Evolutionary conservation across 257 asterid genomes (phyloP), one percentile per base, ranked within the genome.

Genomic region (Ballota nigra): DNA sequence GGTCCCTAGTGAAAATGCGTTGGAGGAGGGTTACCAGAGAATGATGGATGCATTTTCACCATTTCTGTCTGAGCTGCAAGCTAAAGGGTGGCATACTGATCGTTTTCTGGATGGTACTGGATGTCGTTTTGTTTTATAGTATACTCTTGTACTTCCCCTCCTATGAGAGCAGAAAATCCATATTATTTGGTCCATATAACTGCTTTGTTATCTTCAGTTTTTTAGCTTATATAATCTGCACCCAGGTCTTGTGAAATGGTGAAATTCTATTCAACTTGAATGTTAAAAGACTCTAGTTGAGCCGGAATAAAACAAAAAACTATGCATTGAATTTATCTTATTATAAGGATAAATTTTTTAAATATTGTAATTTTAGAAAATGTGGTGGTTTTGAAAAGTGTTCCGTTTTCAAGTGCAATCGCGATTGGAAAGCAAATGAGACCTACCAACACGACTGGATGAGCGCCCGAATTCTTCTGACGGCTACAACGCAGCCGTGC

Each of bases 41-140:
- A 95, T 89, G 99, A 78, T 70, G 34, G 6, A 4, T 45, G 87
- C 74, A 18, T 88, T 92, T 63, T 70, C 76, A n/a, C 83, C 88
- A 4, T 95, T 92, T 63, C 77, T 92, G 12, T 80, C 87, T 0
- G 89, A 83, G 84, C 84, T 95, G 79, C 89, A 81, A 68, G 86
- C 86, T 10, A 92, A 85, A 88, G 99, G 98, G n/a, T 89, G 99
- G 99, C 98, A 92, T 60, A 95, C 97, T 0, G 98, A 95, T 67
- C 96, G 89, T 11, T 95, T 95, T 82, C 94, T 95, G 66, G 97
- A 92, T 75, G 99, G 97, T 41, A 90, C 93, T 4, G 94, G 98
- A 62, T 76, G 84, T 63, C 96, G 96, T 23, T 89, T 87, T 68
- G 79, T 88, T 8, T 69, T 80, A 34, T 89, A 83, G 78, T 20